Percentiles rank a stretch among this genome's conserved stretches.
These are phyloP conservation scores for Pichia norvegensis DNA, from an alignment of 1,139 yeast species.

Conservation along the genomic window DNA sequence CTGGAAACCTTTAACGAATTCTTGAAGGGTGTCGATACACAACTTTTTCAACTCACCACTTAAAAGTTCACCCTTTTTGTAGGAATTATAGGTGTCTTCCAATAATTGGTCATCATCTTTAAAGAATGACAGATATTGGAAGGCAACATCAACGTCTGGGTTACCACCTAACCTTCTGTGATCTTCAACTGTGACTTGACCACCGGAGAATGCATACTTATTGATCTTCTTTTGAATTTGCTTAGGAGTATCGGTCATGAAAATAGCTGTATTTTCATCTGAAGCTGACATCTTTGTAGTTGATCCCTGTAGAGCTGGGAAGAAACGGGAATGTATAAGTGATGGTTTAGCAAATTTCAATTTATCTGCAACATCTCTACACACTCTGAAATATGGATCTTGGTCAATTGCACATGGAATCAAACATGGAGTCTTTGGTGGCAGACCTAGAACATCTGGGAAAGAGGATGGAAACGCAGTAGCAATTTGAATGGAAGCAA, in stretches of 20 bases:
- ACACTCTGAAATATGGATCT: constrained; percentile 96
- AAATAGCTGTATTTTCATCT: constrained; percentile 70
- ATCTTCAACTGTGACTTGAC: constrained; percentile 78
- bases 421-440: constrained; percentile 84
- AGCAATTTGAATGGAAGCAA: constrained; percentile 93
- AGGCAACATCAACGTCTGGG: constrained; percentile 94
- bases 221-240: constrained; percentile 92
- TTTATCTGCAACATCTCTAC: constrained; percentile 95
- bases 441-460: constrained; percentile 85
- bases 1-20: constrained; percentile 76
- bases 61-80: constrained; percentile 72
- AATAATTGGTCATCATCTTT: constrained; percentile 80
- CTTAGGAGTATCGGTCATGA: constrained; percentile 90
- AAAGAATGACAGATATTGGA: constrained; percentile 85
- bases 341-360: constrained; percentile 88
- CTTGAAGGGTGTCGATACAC: constrained; percentile 74
- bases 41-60: constrained; percentile 92
- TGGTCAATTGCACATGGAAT: constrained; percentile 99
- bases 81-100: constrained; percentile 51
- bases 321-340: constrained; percentile 86
- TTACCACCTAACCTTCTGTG: constrained; percentile 88
- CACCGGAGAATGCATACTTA: constrained; percentile 96
- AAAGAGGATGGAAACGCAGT: constrained; percentile 93
- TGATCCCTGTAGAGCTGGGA: constrained; percentile 98
- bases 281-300: constrained; percentile 97